Conservation (phyloP, 2,329 filamentous ascomycete genomes). For the Fonsecaea monophora region DNA sequence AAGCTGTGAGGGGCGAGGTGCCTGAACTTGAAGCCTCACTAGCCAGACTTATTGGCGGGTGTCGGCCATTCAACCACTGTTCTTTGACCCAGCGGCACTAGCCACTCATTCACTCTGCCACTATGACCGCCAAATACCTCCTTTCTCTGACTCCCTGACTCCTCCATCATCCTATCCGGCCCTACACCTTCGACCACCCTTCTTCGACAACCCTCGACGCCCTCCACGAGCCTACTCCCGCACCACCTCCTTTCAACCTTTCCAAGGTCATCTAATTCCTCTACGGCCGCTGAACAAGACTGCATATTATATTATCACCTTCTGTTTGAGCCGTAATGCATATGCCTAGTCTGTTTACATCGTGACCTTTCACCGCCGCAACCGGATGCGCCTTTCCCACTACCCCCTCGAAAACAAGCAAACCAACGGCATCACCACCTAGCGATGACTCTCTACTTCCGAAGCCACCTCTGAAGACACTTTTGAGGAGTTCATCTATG, state of each 20-base stretch:
- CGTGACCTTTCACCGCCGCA: constrained; percentile 17
- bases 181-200: constrained; percentile 2
- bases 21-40: not conserved
- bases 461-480: not conserved
- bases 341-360: constrained; percentile 10
- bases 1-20: not conserved
- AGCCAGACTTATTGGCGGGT: not conserved
- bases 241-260: not conserved
- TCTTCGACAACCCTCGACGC: not conserved
- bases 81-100: not conserved
- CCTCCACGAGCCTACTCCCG: constrained; percentile 4
- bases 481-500: constrained; percentile 20
- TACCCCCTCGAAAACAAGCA: constrained; percentile 6
- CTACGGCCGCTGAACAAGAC: constrained; percentile 6
- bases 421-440: constrained; percentile 5
- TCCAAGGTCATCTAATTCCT: constrained; percentile 4
- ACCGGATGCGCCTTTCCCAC: constrained; percentile 15
- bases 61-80: not conserved
- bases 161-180: not conserved
- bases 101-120: constrained; percentile 2
- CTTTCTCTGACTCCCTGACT: constrained; percentile 8
- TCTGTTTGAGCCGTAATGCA: constrained; percentile 2
- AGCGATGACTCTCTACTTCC: not conserved
- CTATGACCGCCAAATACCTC: constrained; percentile 3
- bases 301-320: constrained; percentile 6